A percentile compares a stretch with the other conserved stretches of the same genome.
These are phyloP conservation scores for Podospora fimiseda DNA, from an alignment of 495 filamentous ascomycete species.

Conservation along the genomic window DNA sequence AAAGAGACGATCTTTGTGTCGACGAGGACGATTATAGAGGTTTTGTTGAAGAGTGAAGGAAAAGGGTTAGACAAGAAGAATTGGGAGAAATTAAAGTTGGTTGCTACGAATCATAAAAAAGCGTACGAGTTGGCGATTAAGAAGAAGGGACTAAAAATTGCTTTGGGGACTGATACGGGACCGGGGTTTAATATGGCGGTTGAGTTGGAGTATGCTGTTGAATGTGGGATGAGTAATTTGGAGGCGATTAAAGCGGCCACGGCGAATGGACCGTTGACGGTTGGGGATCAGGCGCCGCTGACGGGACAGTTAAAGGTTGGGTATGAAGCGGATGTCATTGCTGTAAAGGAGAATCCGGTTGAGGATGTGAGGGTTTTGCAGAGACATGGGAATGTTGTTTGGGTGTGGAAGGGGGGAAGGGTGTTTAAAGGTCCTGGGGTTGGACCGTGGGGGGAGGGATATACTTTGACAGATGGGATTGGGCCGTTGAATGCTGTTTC, in stretches of 20 bases:
- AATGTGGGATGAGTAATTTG: constrained; percentile 45
- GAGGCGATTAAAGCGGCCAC: constrained; percentile 49
- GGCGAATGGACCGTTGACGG: constrained; percentile 40
- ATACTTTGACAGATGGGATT: constrained; percentile 6
- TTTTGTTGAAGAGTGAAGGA: constrained; percentile 25
- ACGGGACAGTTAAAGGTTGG: constrained; percentile 44
- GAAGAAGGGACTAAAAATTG: constrained; percentile 28
- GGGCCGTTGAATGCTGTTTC: background rate
- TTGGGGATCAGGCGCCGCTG: constrained; percentile 39
- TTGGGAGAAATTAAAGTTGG: constrained; percentile 38
- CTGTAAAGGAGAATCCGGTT: constrained; percentile 37
- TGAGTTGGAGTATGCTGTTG: constrained; percentile 44
- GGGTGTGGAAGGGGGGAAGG: constrained; percentile 44
- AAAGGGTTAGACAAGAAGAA: constrained; percentile 26
- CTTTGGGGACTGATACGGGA: constrained; percentile 40
- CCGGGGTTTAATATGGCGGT: constrained; percentile 41
- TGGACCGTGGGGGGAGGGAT: constrained; percentile 32
- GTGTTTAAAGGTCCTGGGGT: constrained; percentile 35
- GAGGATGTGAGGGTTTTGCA: constrained; percentile 40
- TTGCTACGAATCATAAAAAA: constrained; percentile 25
- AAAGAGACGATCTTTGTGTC: constrained; percentile 39
- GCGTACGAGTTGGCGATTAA: constrained; percentile 41
- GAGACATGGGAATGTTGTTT: constrained; percentile 35
- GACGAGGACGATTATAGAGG: constrained; percentile 37
- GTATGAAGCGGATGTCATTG: constrained; percentile 46